Percentiles rank a stretch among this genome's conserved stretches.
Evolutionary conservation across 768 basidiomycete genomes (phyloP).

Genomic region (Nidularia pulvinata): DNA sequence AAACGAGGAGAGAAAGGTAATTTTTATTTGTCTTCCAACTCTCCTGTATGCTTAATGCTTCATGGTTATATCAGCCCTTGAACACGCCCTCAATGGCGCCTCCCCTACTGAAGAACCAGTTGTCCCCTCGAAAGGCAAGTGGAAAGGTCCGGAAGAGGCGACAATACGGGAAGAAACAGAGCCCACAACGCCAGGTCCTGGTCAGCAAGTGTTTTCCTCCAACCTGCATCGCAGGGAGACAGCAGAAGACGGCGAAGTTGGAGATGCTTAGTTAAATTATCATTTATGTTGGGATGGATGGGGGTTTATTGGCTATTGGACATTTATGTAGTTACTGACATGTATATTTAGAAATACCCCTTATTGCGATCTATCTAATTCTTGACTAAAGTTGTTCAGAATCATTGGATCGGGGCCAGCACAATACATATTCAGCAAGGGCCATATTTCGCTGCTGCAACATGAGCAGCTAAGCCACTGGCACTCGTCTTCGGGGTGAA

Average conservation of each 20-base stretch:
- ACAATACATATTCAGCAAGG: constrained; percentile 16
- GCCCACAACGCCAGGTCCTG: constrained; percentile 23
- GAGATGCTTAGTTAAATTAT: constrained; percentile 15
- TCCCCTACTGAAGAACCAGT: constrained; percentile 21
- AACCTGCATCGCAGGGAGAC: constrained; percentile 20
- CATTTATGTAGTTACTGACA: not conserved
- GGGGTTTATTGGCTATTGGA: not conserved
- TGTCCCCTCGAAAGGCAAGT: constrained; percentile 18
- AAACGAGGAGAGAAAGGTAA: constrained; percentile 85
- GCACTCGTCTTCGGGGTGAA: constrained; percentile 43
- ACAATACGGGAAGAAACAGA: constrained; percentile 31
- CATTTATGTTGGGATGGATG: not conserved
- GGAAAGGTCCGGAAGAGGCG: constrained; percentile 27
- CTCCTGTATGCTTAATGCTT: constrained; percentile 2
- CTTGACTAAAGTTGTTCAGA: no score
- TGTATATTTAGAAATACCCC: not conserved
- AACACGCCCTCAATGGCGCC: constrained; percentile 28
- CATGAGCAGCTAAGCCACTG: constrained; percentile 39
- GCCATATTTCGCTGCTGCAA: constrained; percentile 42
- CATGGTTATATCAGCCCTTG: constrained; percentile 18
- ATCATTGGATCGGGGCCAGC: no score
- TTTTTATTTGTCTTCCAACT: not conserved
- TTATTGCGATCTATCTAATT: no score
- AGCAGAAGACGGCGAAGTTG: constrained; percentile 16
- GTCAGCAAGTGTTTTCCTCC: constrained; percentile 14